Percentiles rank a stretch among this genome's conserved stretches.
Evolutionary conservation across 1,284 basidiomycete genomes (phyloP).

Genomic region (Ganoderma resinaceum): DNA sequence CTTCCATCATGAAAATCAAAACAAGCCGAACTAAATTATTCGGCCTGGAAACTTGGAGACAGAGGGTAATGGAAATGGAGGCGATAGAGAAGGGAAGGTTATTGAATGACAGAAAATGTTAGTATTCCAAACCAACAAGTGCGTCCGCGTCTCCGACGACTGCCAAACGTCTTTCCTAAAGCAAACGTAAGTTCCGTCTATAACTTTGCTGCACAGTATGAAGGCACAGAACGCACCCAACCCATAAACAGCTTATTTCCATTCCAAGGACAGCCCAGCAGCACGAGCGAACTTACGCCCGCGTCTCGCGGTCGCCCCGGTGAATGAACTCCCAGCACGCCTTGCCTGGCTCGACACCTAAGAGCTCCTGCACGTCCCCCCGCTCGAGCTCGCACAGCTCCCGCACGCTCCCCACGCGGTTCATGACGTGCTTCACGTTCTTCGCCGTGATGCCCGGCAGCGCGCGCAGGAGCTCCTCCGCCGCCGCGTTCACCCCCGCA

Average conservation of each 20-base stretch:
- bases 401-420: slow-evolving; percentile 76
- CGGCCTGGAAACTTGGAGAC: too few relatives aligned
- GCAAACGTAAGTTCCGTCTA: background rate
- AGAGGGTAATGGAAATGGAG: too few relatives aligned
- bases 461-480: slow-evolving; percentile 77
- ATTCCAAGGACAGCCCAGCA: too few relatives aligned
- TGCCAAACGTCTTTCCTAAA: background rate
- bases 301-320: slow-evolving; percentile 59
- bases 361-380: slow-evolving; percentile 72
- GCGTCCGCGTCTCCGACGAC: background rate
- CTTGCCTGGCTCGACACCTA: slow-evolving; percentile 87
- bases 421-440: slow-evolving; percentile 89
- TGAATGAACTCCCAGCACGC: slow-evolving; percentile 86
- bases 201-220: background rate
- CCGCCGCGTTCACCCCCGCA: slow-evolving; percentile 72
- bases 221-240: background rate
- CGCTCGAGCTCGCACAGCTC: slow-evolving; percentile 77
- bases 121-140: background rate
- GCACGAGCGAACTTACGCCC: background rate
- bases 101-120: too few relatives aligned
- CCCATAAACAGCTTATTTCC: background rate
- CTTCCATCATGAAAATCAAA: too few relatives aligned
- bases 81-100: too few relatives aligned
- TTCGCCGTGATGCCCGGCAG: slow-evolving; percentile 83
- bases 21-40: too few relatives aligned